Conservation (phyloP, 2,329 filamentous ascomycete species). For the Annulohypoxylon truncatum region DNA sequence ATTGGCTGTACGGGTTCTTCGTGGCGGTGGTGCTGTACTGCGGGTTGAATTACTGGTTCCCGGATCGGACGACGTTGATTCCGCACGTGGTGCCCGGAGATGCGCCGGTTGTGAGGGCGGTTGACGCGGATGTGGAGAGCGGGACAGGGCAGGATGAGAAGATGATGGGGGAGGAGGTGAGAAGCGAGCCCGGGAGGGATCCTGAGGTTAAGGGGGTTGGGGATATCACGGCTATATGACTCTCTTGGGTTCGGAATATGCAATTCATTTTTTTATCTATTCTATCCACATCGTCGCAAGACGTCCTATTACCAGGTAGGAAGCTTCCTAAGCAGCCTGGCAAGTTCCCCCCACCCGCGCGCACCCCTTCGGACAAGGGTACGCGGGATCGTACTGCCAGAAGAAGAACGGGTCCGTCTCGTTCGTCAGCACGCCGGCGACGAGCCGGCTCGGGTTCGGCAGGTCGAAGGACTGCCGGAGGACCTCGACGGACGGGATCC, state of each 20-base stretch:
- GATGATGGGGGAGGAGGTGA: conserved; percentile 6
- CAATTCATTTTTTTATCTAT: not conserved
- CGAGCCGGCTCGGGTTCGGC: conserved; percentile 50
- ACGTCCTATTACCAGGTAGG: not conserved
- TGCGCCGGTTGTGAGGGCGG: conserved; percentile 20
- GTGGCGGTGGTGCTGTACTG: conserved; percentile 41
- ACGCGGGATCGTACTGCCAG: conserved; percentile 62
- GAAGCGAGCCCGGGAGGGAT: not conserved
- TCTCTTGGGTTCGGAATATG: not conserved
- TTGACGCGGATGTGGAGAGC: conserved; percentile 29
- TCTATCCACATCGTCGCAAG: not conserved
- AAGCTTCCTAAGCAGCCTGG: conserved; percentile 2
- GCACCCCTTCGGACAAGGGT: conserved; percentile 33
- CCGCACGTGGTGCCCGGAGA: conserved; percentile 36
- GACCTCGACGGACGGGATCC: conserved; percentile 58
- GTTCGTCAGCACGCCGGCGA: conserved; percentile 59
- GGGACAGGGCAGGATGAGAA: conserved; percentile 17
- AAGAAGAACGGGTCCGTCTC: conserved; percentile 66
- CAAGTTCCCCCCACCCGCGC: conserved; percentile 24
- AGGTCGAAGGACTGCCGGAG: conserved; percentile 58
- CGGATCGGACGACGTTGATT: conserved; percentile 41
- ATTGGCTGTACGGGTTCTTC: conserved; percentile 49
- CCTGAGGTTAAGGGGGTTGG: not conserved
- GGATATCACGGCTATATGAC: not conserved
- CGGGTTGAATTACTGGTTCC: conserved; percentile 39